Evolutionary conservation across 768 basidiomycete genomes (phyloP).

Genomic region (Nidularia pulvinata): DNA sequence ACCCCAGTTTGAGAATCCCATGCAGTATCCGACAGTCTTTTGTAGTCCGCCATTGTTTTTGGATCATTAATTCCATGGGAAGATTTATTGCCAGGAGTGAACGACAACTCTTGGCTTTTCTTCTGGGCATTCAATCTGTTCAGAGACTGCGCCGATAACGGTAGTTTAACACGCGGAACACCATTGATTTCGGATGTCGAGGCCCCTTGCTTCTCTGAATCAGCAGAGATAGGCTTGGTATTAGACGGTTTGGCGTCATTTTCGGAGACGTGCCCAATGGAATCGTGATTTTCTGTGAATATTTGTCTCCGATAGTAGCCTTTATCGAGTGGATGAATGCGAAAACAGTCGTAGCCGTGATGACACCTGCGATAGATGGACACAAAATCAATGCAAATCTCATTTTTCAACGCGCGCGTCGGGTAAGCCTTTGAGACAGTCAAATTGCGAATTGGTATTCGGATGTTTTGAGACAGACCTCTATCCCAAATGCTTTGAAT

Average conservation of each 20-base stretch:
- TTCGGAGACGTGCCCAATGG: too few species aligned
- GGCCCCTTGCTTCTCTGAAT: too few species aligned
- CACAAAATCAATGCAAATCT: conserved; percentile 29
- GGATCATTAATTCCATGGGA: background rate
- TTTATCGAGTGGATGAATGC: conserved; percentile 25
- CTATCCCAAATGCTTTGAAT: conserved; percentile 19
- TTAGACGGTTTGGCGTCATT: too few species aligned
- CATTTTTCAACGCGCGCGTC: conserved; percentile 17
- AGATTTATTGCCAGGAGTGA: background rate
- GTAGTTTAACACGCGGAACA: too few species aligned
- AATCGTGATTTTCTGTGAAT: too few species aligned
- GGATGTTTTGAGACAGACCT: conserved; percentile 7
- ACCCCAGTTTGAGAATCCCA: background rate
- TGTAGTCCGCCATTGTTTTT: background rate
- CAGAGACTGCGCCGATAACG: too few species aligned
- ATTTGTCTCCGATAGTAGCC: conserved; percentile 2
- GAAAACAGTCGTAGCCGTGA: conserved; percentile 13
- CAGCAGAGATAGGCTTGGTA: too few species aligned
- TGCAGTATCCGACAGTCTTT: background rate
- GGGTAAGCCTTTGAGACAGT: conserved; percentile 18
- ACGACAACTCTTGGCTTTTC: too few species aligned
- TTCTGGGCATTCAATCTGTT: too few species aligned
- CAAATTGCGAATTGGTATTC: background rate
- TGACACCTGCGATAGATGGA: conserved; percentile 12
- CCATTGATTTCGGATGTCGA: too few species aligned